Evolutionary conservation across 2,329 filamentous ascomycete species (phyloP).

Genomic region (Aspergillus pseudonomiae): DNA sequence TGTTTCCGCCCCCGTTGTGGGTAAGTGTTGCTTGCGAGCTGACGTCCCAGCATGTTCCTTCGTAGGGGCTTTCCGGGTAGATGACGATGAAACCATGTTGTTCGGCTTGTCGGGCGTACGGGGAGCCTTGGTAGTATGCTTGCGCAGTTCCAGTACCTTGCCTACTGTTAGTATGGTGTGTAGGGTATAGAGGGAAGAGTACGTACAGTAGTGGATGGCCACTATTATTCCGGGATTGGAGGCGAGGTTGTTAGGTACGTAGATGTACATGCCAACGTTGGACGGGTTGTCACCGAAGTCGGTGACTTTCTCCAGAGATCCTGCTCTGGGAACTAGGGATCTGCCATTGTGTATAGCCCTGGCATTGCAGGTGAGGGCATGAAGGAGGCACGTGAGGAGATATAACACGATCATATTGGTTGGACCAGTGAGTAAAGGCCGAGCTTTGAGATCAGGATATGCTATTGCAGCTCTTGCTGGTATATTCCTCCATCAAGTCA

Average conservation of each 20-base stretch:
- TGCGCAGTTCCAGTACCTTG: constrained; percentile 25
- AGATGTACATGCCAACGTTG: constrained; percentile 58
- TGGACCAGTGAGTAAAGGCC: too few species aligned
- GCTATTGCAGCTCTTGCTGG: neutral
- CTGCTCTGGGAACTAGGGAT: constrained; percentile 14
- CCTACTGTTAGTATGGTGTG: neutral
- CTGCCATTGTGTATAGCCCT: neutral
- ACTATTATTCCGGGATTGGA: constrained; percentile 56
- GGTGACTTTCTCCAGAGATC: constrained; percentile 36
- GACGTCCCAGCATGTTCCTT: constrained; percentile 63
- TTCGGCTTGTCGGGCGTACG: constrained; percentile 58
- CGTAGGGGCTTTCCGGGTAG: constrained; percentile 58
- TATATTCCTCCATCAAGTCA: neutral
- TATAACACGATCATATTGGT: neutral
- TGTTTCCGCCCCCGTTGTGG: constrained; percentile 43
- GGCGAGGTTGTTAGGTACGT: constrained; percentile 50
- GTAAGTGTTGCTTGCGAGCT: constrained; percentile 44
- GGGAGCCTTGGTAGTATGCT: constrained; percentile 53
- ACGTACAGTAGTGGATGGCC: constrained; percentile 59
- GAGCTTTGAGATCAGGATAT: neutral
- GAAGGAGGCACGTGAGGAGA: constrained; percentile 13
- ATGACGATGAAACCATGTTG: constrained; percentile 50
- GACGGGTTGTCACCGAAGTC: constrained; percentile 52
- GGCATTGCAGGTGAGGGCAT: constrained; percentile 12
- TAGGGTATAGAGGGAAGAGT: neutral